Evolutionary conservation across 306 rosid genomes (phyloP), one percentile per base, ranked within the genome.

Genomic region (Lithocarpus polystachyus): DNA sequence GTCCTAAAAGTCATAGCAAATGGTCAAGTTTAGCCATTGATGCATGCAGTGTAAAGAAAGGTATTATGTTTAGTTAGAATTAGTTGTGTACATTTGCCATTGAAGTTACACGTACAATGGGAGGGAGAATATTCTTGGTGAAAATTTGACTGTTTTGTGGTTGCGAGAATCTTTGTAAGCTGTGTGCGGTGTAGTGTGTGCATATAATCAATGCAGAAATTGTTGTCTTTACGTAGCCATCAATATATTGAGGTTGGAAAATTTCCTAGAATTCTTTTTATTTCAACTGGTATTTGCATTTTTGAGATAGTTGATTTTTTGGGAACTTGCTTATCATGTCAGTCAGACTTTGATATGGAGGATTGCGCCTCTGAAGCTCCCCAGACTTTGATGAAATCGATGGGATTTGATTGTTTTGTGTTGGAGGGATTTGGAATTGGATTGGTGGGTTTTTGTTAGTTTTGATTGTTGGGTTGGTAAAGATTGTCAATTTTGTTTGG

Each of bases 1-100:
- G 87, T 94, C 78, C 79, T 89, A 12, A 92, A 84, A 82, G 78
- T 87, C 82, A 79, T 86, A 79, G 78, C 82, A 17, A 69, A 53
- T 19, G 67, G 79, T 74, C 69, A 79, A 74, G 75, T 24, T 35
- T 60, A 23, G 19, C 18, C 5, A 22, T 56, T 22, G 51, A 56
- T 18, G 60, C 79, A n/a, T 29, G 62, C 28, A 56, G n/a, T 28
- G 33, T 15, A 56, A 51, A 29, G 43, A 28, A 45, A 60, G 51
- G 57, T 53, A 45, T 52, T 40, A 3, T 56, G 19, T 23, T 8
- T 40, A 40, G 56, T 40, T 33, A 24, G 59, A 68, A 48, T 69
- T 24, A 12, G 1, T 43, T 20, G 45, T 43, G 33, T 8, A 13
- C 3, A n/a, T n/a, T 43, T 13, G 40, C 52, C 75, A 56, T 56